Conservation (phyloP, 306 rosid genomes). For the Oxytropis ochrocephala region DNA sequence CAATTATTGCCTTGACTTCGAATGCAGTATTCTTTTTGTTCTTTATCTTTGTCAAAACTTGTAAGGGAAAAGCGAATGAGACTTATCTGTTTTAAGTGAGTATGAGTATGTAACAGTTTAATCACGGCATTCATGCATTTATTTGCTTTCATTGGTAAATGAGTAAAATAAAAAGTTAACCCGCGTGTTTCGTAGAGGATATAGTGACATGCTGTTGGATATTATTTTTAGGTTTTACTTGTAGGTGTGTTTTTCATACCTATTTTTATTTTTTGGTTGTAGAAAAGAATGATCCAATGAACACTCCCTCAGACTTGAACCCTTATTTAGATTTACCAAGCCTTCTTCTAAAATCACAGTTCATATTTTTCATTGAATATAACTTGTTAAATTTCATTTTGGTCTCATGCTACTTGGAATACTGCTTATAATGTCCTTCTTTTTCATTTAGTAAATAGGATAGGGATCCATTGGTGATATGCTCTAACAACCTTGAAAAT, state of each 20-base stretch:
- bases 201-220: neutral
- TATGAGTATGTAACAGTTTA: neutral
- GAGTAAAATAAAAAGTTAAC: neutral
- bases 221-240: neutral
- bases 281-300: neutral
- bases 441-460: neutral
- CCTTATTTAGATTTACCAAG: neutral
- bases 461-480: neutral
- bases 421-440: constrained; percentile 1
- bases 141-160: neutral
- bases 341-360: neutral
- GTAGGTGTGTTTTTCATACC: neutral
- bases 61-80: neutral
- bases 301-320: neutral
- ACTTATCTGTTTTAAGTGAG: neutral
- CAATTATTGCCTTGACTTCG: neutral
- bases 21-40: neutral
- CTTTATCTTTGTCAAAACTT: neutral
- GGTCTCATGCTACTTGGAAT: neutral
- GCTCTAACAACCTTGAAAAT: constrained; percentile 2
- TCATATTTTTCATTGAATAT: neutral
- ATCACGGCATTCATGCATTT: neutral
- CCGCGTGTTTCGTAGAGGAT: neutral
- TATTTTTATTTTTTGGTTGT: neutral
- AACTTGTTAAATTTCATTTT: neutral